Percentiles rank a stretch among this genome's conserved stretches.
Conservation (phyloP, 2,329 filamentous ascomycete species). For the Aspergillus tubingensis region DNA sequence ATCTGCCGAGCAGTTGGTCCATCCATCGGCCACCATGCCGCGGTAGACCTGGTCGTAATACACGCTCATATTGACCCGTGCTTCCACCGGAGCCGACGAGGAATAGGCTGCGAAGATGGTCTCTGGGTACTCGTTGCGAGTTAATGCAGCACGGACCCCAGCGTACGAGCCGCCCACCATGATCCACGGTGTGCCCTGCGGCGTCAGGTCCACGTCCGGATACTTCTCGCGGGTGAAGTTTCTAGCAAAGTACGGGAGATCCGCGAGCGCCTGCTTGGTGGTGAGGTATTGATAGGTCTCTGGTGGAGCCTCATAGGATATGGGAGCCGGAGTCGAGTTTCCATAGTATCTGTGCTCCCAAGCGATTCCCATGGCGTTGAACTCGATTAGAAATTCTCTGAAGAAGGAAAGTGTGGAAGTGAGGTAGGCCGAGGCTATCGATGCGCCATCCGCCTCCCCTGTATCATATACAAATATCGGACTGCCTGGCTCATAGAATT, state of each 20-base stretch:
- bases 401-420: constrained; percentile 30
- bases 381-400: constrained; percentile 35
- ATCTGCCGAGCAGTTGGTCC: constrained; percentile 53
- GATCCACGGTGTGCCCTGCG: constrained; percentile 47
- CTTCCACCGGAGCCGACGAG: constrained; percentile 50
- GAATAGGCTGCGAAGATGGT: constrained; percentile 45
- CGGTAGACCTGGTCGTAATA: constrained; percentile 55
- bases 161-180: constrained; percentile 51
- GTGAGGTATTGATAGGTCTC: constrained; percentile 47
- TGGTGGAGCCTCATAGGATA: constrained; percentile 37
- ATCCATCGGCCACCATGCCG: constrained; percentile 52
- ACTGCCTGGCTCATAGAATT: constrained; percentile 57
- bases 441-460: constrained; percentile 47
- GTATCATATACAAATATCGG: constrained; percentile 54
- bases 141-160: constrained; percentile 47
- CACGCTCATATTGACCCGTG: constrained; percentile 51
- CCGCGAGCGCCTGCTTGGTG: constrained; percentile 47
- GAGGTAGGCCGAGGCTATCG: constrained; percentile 7
- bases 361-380: constrained; percentile 41
- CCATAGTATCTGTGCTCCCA: constrained; percentile 50
- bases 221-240: constrained; percentile 39
- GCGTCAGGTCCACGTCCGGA: constrained; percentile 40
- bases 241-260: constrained; percentile 48
- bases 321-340: constrained; percentile 41
- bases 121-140: constrained; percentile 46